Conservation (phyloP, 495 filamentous ascomycete genomes). For the Penicillium odoratum region DNA sequence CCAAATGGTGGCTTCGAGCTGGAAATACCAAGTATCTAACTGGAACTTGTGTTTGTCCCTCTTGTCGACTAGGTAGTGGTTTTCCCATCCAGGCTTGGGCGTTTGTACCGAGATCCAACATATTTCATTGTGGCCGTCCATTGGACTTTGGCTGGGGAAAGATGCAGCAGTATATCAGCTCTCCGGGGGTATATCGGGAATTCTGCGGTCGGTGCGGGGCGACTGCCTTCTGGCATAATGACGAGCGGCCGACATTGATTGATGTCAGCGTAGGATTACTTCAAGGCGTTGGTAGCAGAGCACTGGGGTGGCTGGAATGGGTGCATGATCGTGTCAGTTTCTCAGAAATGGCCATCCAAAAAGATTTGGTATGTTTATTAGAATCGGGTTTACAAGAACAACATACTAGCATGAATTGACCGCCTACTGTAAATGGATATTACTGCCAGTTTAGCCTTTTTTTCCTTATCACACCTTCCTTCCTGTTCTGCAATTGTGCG, state of each 20-base stretch:
- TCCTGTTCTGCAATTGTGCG: neutral
- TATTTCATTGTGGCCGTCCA: slow-evolving; percentile 43
- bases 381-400: slow-evolving; percentile 15
- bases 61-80: slow-evolving; percentile 61
- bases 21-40: slow-evolving; percentile 55
- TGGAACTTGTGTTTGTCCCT: slow-evolving; percentile 63
- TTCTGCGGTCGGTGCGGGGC: slow-evolving; percentile 67
- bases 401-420: neutral
- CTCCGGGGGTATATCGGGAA: slow-evolving; percentile 54
- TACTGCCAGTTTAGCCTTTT: neutral
- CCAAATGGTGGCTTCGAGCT: slow-evolving; percentile 55
- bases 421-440: neutral
- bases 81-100: slow-evolving; percentile 70
- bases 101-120: slow-evolving; percentile 63
- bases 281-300: slow-evolving; percentile 52
- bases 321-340: slow-evolving; percentile 60
- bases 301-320: slow-evolving; percentile 64
- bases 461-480: slow-evolving; percentile 1
- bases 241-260: slow-evolving; percentile 55
- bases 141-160: slow-evolving; percentile 49
- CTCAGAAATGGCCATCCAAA: slow-evolving; percentile 54
- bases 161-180: slow-evolving; percentile 55
- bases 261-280: slow-evolving; percentile 67
- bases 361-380: slow-evolving; percentile 34
- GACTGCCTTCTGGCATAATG: slow-evolving; percentile 65